Conservation (phyloP, 441 rosid genomes). For the Erodium moschatum region DNA sequence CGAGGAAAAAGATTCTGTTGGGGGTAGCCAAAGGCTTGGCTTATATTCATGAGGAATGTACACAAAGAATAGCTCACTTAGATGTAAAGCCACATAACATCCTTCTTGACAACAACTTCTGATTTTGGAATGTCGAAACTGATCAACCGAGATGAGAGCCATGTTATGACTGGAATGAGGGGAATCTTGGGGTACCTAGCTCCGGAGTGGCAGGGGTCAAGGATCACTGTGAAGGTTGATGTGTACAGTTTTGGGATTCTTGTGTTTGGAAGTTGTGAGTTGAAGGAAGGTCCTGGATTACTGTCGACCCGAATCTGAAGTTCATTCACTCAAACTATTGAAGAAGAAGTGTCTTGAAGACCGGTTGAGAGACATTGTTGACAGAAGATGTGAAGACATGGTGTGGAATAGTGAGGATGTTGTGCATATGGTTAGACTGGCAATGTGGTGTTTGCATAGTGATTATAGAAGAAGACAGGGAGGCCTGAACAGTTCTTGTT, state of each 20-base stretch:
- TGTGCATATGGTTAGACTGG: slow-evolving; percentile 18
- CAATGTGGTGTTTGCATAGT: slow-evolving; percentile 16
- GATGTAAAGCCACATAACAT: slow-evolving; percentile 15
- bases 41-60: too few species aligned
- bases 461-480: not conserved
- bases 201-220: slow-evolving; percentile 25
- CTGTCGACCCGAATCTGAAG: slow-evolving; percentile 14
- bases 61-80: too few species aligned
- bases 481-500: too few species aligned
- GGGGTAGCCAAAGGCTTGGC: too few species aligned
- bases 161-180: slow-evolving; percentile 23
- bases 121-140: slow-evolving; percentile 35
- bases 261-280: slow-evolving; percentile 23
- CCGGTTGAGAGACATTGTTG: slow-evolving; percentile 21
- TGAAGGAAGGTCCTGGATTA: slow-evolving; percentile 22
- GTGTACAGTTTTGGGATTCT: slow-evolving; percentile 31
- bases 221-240: slow-evolving; percentile 29
- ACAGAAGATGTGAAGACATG: not conserved
- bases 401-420: slow-evolving; percentile 12
- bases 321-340: slow-evolving; percentile 18
- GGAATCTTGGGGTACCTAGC: slow-evolving; percentile 33
- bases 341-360: slow-evolving; percentile 18
- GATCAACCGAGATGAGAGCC: slow-evolving; percentile 23
- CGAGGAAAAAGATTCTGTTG: too few species aligned
- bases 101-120: slow-evolving; percentile 26